A percentile compares a stretch with the other conserved stretches of the same genome.
Conservation (phyloP, 2,329 filamentous ascomycete genomes). For the Aspergillus bombycis region DNA sequence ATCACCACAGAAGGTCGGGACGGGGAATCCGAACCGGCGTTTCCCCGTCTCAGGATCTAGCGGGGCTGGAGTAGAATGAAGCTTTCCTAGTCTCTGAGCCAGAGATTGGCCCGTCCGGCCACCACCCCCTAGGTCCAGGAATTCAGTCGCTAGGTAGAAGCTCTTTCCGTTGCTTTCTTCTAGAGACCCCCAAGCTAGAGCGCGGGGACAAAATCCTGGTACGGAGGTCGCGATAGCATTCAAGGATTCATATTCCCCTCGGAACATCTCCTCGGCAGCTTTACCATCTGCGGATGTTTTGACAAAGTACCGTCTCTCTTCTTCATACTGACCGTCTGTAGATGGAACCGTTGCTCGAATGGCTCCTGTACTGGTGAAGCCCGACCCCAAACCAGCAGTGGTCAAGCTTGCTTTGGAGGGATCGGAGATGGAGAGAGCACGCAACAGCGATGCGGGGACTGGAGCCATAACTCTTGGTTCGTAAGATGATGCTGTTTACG, state of each 20-base stretch:
- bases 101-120: constrained; percentile 58
- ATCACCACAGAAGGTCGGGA: constrained; percentile 82
- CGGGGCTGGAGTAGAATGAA: constrained; percentile 78
- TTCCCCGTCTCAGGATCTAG: constrained; percentile 28
- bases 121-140: constrained; percentile 66
- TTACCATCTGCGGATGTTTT: constrained; percentile 40
- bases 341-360: constrained; percentile 38
- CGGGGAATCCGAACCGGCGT: constrained; percentile 79
- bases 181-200: constrained; percentile 70
- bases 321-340: constrained; percentile 20
- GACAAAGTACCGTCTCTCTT: constrained; percentile 43
- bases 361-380: constrained; percentile 49
- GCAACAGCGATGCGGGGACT: constrained; percentile 38
- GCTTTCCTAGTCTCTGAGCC: constrained; percentile 73
- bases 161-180: constrained; percentile 47
- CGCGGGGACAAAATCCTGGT: constrained; percentile 74
- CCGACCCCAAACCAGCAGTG: constrained; percentile 43
- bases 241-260: constrained; percentile 80
- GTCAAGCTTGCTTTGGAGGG: constrained; percentile 39
- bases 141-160: constrained; percentile 72
- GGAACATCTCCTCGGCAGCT: constrained; percentile 43
- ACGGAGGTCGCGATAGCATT: constrained; percentile 76
- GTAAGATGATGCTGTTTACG: not conserved
- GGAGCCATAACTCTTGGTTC: constrained; percentile 29
- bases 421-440: constrained; percentile 41